phyloP scores from a whole-genome alignment of 2,329 filamentous ascomycete species.

The Scytalidium lignicola region DNA sequence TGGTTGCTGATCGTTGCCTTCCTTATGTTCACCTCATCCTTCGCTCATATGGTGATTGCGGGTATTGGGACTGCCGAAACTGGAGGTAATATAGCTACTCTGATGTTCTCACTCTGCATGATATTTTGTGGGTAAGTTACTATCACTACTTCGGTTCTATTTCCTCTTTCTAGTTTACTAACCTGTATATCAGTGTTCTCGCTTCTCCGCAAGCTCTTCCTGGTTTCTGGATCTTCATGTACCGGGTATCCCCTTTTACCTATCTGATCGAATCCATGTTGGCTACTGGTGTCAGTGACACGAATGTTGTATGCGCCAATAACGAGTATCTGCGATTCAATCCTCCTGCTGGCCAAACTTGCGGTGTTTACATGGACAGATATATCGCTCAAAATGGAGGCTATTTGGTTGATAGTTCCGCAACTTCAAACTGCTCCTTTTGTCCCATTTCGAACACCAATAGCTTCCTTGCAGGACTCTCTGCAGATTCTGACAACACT shows the following conservation, averaged over 20 bases:
- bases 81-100: constrained; percentile 69
- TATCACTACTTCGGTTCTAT: background rate
- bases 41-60: constrained; percentile 72
- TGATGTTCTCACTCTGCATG: constrained; percentile 67
- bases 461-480: constrained; percentile 40
- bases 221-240: constrained; percentile 81
- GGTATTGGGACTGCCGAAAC: constrained; percentile 70
- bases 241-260: constrained; percentile 74
- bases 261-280: constrained; percentile 74
- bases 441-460: constrained; percentile 49
- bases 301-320: constrained; percentile 56
- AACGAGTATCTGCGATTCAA: constrained; percentile 65
- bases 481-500: constrained; percentile 49
- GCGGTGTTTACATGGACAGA: constrained; percentile 48
- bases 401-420: constrained; percentile 42
- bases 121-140: constrained; percentile 54
- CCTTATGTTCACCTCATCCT: constrained; percentile 76
- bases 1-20: constrained; percentile 73
- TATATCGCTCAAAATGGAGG: constrained; percentile 48
- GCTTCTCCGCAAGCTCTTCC: constrained; percentile 58
- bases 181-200: constrained; percentile 52
- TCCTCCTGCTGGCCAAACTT: constrained; percentile 51
- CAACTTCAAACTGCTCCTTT: constrained; percentile 48
- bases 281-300: constrained; percentile 63
- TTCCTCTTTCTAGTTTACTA: background rate